Conservation (phyloP, 1,284 basidiomycete genomes). For the Cutaneotrichosporon dermatis region DNA sequence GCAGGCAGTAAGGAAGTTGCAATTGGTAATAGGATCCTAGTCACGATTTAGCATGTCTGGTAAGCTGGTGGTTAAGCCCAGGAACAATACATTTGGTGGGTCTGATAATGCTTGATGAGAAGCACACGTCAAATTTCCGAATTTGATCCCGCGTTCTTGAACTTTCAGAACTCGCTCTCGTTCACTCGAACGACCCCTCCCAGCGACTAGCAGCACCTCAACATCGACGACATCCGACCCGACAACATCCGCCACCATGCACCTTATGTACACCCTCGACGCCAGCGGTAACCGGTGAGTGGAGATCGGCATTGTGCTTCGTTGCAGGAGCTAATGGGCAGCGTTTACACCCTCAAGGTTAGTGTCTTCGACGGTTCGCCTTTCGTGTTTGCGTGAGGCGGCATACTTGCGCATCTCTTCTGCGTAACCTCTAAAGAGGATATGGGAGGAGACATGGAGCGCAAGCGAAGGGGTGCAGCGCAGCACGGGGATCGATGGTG, state of each 20-base stretch:
- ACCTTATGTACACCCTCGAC: conserved; percentile 88
- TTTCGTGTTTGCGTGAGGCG: too few species aligned
- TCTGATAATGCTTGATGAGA: too few species aligned
- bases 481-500: too few species aligned
- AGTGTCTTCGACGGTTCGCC: conserved; percentile 24
- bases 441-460: too few species aligned
- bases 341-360: conserved; percentile 81
- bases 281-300: conserved; percentile 60
- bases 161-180: neutral
- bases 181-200: neutral
- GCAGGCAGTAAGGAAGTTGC: too few species aligned
- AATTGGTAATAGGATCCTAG: too few species aligned
- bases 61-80: too few species aligned
- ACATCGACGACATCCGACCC: neutral
- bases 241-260: conserved; percentile 58
- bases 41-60: too few species aligned
- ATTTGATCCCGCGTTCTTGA: neutral
- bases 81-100: too few species aligned
- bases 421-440: too few species aligned
- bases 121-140: neutral
- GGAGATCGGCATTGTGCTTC: neutral
- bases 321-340: conserved; percentile 13
- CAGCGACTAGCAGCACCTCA: neutral
- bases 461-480: too few species aligned
- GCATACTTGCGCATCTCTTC: too few species aligned